Conservation (phyloP, 1,139 yeast species). For the Hansenula sp. region DNA sequence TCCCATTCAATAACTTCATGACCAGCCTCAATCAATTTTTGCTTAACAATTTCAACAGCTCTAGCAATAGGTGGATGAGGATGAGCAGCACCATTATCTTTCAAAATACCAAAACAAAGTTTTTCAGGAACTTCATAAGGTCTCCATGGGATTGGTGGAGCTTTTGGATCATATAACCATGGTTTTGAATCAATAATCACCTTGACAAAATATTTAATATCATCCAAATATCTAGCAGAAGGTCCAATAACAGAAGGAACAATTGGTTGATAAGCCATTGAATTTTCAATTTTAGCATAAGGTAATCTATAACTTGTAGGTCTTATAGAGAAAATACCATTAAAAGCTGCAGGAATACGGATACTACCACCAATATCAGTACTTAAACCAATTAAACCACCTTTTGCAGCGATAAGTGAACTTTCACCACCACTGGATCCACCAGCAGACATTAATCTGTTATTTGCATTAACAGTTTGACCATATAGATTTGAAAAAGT, state of each 20-base stretch:
- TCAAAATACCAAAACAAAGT: constrained; percentile 33
- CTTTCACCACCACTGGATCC: constrained; percentile 60
- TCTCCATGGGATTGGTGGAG: constrained; percentile 55
- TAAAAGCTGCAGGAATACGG: constrained; percentile 50
- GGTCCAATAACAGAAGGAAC: constrained; percentile 56
- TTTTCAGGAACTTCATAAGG: constrained; percentile 31
- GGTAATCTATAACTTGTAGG: constrained; percentile 49
- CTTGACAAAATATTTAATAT: constrained; percentile 59
- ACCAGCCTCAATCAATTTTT: constrained; percentile 32
- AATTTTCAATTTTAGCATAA: constrained; percentile 44
- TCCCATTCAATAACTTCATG: constrained; percentile 29
- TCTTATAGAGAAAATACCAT: constrained; percentile 50
- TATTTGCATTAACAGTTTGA: constrained; percentile 39
- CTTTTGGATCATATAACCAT: constrained; percentile 48
- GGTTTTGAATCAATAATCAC: constrained; percentile 47
- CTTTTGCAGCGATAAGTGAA: constrained; percentile 44
- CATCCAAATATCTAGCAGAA: constrained; percentile 54
- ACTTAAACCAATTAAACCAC: constrained; percentile 49
- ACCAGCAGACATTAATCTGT: constrained; percentile 39
- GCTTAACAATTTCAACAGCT: constrained; percentile 22
- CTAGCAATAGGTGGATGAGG: constrained; percentile 55
- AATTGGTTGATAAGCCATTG: constrained; percentile 53
- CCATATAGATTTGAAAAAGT: constrained; percentile 41
- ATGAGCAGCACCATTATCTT: constrained; percentile 30
- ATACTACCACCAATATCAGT: constrained; percentile 66